Base-by-base conservation (phyloP, 768 basidiomycete genomes). In the Tephrocybe sp. region DNA sequence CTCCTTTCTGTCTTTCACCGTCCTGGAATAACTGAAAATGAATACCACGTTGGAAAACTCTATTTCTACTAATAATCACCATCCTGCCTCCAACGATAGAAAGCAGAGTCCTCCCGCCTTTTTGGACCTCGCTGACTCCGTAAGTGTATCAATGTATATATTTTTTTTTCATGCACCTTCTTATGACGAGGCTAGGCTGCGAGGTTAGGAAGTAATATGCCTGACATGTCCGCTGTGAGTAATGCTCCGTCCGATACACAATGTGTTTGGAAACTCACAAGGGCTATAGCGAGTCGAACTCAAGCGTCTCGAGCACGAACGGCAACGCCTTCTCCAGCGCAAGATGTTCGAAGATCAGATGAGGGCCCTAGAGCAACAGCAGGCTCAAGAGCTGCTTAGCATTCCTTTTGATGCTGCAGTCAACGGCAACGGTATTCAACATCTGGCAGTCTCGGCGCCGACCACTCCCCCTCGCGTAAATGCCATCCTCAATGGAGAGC, bases 311-410 rank as follows among this genome's bases (percentile, higher is more conserved):
- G 86, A 94, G 68, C 92, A 98, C 64, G 93, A 97, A 69, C 85
- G 90, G 45, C 91, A 94, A 70, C 91, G 94, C 55, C 73, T 73
- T 34, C 66, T 90, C 38, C 94, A 96, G 66, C 86, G 93, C 65
- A 88, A 85, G 69, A 71, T 91, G 62, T 98, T 98, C 68, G 95
- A 98, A 70, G 92, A 96, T 61, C 93, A 97, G 72, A 97, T 97
- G 95, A 87, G 88, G 49, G 84, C 79, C 48, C 80, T 98, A 57
- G 94, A 98, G 72, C 86, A 88, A 57, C 86, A 92, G 67, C 95
- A 98, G 70, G 85, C 84, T 11, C 86, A 89, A 57, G 90, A 93
- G 65, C 78, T 93, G 34, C 82, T 94, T 62, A 80, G 68, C 58
- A 78, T 92, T 60, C 87, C 88, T 32, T 81, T 79, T 63, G 86